Evolutionary conservation across 2,329 filamentous ascomycete genomes (phyloP), one percentile per base, ranked within the genome.

Genomic region (Fusarium subglutinans): DNA sequence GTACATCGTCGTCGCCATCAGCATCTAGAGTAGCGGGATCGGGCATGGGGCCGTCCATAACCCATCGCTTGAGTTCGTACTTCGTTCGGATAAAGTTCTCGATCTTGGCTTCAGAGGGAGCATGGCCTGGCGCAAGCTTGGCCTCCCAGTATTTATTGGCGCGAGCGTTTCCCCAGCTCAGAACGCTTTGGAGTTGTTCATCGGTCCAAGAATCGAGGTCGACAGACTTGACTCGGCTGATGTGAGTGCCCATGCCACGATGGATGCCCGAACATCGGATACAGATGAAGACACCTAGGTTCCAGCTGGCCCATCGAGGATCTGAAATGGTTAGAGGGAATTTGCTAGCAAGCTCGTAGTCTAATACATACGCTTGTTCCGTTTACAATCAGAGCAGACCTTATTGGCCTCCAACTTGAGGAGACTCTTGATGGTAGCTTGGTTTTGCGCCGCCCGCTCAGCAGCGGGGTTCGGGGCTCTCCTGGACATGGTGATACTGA

Each of bases 61-160:
- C 93, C 96, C 96, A 99, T 85, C 97, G 90, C 89, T 98, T 98
- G 61, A 96, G 93, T 83, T 99, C 96, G 83, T 99, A 99, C 84
- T 99, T 99, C 64, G 97, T 99, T 76, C 96, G 92, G 79, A 99
- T 98, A 81, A 99, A 99, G 87, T 98, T 99, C 88, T 99, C 96
- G 78, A 99, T 98, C 88, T 99, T 99, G 76, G 93, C 90, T 86
- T 99, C 97, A 28, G 96, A 98, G 3, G 96, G 96, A 53, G 96
- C 91, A 83, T 99, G 96, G 68, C 95, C 95, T 20, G 92, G 86
- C 6, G 96, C 95, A 79, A 99, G 86, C 85, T 98, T 99, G 72
- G 94, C 90, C 84, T 99, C 97, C 96, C 96, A 99, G 83, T 98
- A 98, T 87, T 97, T 98, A 86, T 99, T 99, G 64, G 96, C 96